A percentile compares a stretch with the other conserved stretches of the same genome.
Evolutionary conservation across 371 early-diverging fungal genomes (phyloP).

Genomic region (Actinomortierella wolfii): DNA sequence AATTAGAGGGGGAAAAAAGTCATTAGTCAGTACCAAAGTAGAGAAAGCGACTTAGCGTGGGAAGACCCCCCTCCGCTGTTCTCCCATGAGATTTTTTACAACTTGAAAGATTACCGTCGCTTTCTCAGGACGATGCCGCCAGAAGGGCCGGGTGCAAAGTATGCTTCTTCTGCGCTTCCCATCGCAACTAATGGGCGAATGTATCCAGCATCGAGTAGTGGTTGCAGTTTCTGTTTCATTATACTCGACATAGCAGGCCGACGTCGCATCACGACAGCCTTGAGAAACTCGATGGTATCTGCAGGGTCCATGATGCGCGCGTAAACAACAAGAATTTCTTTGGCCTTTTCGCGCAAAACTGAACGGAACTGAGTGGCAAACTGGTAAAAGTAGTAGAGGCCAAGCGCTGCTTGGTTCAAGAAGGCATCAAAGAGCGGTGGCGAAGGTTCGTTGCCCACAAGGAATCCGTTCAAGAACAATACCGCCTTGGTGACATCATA

Average conservation of each 20-base stretch:
- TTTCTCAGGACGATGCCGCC: slow-evolving; percentile 60
- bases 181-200: slow-evolving; percentile 42
- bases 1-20: neutral
- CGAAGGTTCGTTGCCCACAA: slow-evolving; percentile 71
- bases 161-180: slow-evolving; percentile 53
- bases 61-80: too few species aligned
- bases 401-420: slow-evolving; percentile 52
- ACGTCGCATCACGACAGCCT: slow-evolving; percentile 57
- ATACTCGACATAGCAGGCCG: slow-evolving; percentile 7
- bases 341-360: slow-evolving; percentile 50
- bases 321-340: slow-evolving; percentile 58
- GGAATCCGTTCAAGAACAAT: slow-evolving; percentile 53
- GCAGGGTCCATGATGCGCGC: slow-evolving; percentile 55
- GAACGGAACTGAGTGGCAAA: slow-evolving; percentile 58
- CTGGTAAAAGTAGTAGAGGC: slow-evolving; percentile 67
- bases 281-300: slow-evolving; percentile 57
- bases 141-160: slow-evolving; percentile 62
- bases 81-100: neutral
- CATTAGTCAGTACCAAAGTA: neutral
- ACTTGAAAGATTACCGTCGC: slow-evolving; percentile 26
- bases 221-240: slow-evolving; percentile 4
- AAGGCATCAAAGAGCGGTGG: slow-evolving; percentile 61
- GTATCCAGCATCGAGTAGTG: slow-evolving; percentile 11
- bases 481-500: slow-evolving; percentile 49
- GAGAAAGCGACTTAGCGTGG: too few species aligned